Evolutionary conservation across 2,329 filamentous ascomycete genomes (phyloP).

Genomic region (Pseudogymnoascus sp.): DNA sequence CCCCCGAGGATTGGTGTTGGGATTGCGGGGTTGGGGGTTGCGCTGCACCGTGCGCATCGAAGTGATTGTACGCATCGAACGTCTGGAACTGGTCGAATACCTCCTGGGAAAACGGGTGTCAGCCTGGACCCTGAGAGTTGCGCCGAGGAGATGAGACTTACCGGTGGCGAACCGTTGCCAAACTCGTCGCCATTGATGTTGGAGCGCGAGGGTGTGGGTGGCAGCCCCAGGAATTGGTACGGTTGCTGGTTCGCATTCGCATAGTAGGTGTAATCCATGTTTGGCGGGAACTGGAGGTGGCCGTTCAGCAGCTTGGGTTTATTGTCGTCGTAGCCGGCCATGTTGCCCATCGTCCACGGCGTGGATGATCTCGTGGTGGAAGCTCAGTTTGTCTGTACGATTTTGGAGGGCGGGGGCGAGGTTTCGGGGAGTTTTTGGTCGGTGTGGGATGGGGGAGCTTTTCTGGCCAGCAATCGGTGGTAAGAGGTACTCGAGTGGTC

Average conservation of each 20-base stretch:
- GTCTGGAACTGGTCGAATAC: slow-evolving; percentile 24
- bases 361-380: not conserved
- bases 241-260: slow-evolving; percentile 34
- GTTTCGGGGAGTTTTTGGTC: not conserved
- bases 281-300: slow-evolving; percentile 11
- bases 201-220: slow-evolving; percentile 31
- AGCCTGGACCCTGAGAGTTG: slow-evolving; percentile 19
- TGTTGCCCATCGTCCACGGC: not conserved
- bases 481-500: not conserved
- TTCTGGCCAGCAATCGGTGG: not conserved
- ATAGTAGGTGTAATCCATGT: slow-evolving; percentile 52
- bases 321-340: not conserved
- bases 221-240: slow-evolving; percentile 41
- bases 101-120: slow-evolving; percentile 19
- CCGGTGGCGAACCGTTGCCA: slow-evolving; percentile 34
- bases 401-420: not conserved
- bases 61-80: slow-evolving; percentile 25
- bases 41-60: slow-evolving; percentile 16
- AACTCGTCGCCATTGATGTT: slow-evolving; percentile 35
- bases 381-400: not conserved
- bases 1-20: slow-evolving; percentile 21
- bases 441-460: not conserved
- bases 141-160: slow-evolving; percentile 22
- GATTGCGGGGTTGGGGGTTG: slow-evolving; percentile 23
- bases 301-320: not conserved